Conservation (phyloP, 2,329 filamentous ascomycete genomes). For the Onygenales sp. region DNA sequence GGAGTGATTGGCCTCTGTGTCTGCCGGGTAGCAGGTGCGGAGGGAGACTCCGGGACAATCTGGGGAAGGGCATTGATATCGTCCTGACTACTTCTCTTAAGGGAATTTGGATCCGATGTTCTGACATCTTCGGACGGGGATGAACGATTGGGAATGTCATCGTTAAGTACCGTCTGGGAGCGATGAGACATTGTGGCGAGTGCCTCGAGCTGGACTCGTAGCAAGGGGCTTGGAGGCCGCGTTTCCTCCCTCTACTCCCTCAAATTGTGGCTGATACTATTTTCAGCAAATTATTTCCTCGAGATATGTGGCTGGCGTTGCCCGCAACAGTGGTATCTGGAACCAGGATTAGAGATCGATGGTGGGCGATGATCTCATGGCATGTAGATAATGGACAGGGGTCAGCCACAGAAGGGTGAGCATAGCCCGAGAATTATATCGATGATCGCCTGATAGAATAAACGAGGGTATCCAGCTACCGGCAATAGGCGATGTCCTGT, state of each 20-base stretch:
- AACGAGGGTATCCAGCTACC: neutral
- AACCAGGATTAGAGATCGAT: neutral
- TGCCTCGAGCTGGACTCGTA: neutral
- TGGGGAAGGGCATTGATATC: constrained; percentile 6
- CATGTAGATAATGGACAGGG: neutral
- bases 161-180: neutral
- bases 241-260: neutral
- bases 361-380: neutral
- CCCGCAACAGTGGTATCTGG: neutral
- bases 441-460: neutral
- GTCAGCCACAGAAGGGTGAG: neutral
- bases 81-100: constrained; percentile 10
- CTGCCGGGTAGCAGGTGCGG: constrained; percentile 5
- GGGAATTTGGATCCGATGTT: constrained; percentile 19
- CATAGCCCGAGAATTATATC: neutral
- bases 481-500: neutral
- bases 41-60: constrained; percentile 8
- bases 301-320: neutral
- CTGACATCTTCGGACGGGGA: constrained; percentile 19
- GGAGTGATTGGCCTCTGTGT: constrained; percentile 2
- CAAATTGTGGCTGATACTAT: neutral
- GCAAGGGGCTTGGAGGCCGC: neutral
- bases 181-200: constrained; percentile 3
- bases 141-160: neutral
- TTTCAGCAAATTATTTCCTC: neutral